phyloP scores from a whole-genome alignment of 352 stramenopile genomes.

The Halophytophthora batemanensis region DNA sequence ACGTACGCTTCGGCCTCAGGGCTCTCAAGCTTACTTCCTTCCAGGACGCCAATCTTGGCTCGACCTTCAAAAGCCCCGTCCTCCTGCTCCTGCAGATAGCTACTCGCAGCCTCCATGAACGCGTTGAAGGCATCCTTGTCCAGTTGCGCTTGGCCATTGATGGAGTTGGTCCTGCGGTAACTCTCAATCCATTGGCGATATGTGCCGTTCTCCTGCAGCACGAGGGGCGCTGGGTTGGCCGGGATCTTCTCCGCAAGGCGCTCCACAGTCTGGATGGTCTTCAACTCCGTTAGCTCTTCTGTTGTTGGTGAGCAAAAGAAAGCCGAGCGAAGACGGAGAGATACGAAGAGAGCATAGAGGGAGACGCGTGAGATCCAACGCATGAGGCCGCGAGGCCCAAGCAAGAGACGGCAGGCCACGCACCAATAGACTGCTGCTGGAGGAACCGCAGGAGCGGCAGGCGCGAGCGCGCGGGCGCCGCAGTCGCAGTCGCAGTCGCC shows the following conservation, averaged over 20 bases:
- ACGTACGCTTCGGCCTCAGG: slow-evolving; percentile 33
- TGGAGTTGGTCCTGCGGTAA: slow-evolving; percentile 17
- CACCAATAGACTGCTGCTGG: slow-evolving; percentile 34
- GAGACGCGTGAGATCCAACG: not conserved
- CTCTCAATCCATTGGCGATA: slow-evolving; percentile 27
- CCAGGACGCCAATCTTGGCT: slow-evolving; percentile 34
- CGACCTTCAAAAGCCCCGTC: slow-evolving; percentile 33
- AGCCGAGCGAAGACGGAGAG: slow-evolving; percentile 2
- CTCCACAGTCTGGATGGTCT: slow-evolving; percentile 52
- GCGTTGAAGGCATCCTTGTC: slow-evolving; percentile 44
- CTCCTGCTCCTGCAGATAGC: slow-evolving; percentile 45
- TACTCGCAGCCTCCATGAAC: slow-evolving; percentile 41
- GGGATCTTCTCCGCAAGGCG: slow-evolving; percentile 42
- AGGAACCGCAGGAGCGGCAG: slow-evolving; percentile 30
- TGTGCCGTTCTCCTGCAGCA: slow-evolving; percentile 17
- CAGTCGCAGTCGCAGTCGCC: slow-evolving; percentile 8
- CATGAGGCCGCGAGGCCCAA: not conserved
- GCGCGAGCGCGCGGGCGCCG: slow-evolving; percentile 21
- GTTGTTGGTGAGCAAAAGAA: not conserved
- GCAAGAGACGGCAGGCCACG: not conserved
- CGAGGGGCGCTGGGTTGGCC: slow-evolving; percentile 13
- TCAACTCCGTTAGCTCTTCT: slow-evolving; percentile 56
- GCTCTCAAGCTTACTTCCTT: slow-evolving; percentile 24
- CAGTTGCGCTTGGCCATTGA: slow-evolving; percentile 19
- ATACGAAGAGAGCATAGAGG: not conserved